Evolutionary conservation across 108 stramenopile species (phyloP).

Genomic region (Skeletonema costatum): DNA sequence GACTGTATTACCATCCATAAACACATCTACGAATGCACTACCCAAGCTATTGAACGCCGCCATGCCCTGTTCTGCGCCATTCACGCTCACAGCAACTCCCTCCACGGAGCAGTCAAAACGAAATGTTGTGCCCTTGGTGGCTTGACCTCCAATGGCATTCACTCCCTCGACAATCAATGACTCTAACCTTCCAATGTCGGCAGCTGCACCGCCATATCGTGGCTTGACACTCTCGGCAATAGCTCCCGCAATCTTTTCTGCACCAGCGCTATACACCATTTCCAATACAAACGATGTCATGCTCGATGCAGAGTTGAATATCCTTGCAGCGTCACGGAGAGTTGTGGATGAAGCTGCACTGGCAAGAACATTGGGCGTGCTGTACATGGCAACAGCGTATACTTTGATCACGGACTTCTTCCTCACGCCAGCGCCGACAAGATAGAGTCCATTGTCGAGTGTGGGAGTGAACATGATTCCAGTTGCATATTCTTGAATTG

Average conservation of each 20-base stretch:
- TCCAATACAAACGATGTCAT: slow-evolving; percentile 58
- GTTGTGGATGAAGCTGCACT: slow-evolving; percentile 38
- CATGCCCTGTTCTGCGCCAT: slow-evolving; percentile 63
- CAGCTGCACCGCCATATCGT: slow-evolving; percentile 29
- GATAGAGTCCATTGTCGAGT: slow-evolving; percentile 1
- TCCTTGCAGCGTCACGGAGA: slow-evolving; percentile 55
- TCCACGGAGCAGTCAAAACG: slow-evolving; percentile 67
- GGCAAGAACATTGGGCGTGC: slow-evolving; percentile 44
- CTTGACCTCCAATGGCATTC: slow-evolving; percentile 67
- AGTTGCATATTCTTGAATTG: slow-evolving; percentile 4
- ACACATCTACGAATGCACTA: slow-evolving; percentile 67
- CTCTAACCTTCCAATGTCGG: slow-evolving; percentile 48
- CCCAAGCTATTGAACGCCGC: slow-evolving; percentile 60
- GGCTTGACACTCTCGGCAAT: slow-evolving; percentile 84
- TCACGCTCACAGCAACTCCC: slow-evolving; percentile 71
- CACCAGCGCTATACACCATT: slow-evolving; percentile 88
- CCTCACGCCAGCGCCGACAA: slow-evolving; percentile 69
- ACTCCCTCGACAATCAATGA: slow-evolving; percentile 45
- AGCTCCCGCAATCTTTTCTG: slow-evolving; percentile 85
- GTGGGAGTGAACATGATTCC: background rate
- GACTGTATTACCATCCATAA: slow-evolving; percentile 79
- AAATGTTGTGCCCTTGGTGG: slow-evolving; percentile 54
- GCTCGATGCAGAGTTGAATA: slow-evolving; percentile 13
- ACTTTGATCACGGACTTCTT: slow-evolving; percentile 85
- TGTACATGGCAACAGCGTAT: slow-evolving; percentile 83